Evolutionary conservation across 257 asterid genomes (phyloP).

Genomic region (Solanum verrucosum): DNA sequence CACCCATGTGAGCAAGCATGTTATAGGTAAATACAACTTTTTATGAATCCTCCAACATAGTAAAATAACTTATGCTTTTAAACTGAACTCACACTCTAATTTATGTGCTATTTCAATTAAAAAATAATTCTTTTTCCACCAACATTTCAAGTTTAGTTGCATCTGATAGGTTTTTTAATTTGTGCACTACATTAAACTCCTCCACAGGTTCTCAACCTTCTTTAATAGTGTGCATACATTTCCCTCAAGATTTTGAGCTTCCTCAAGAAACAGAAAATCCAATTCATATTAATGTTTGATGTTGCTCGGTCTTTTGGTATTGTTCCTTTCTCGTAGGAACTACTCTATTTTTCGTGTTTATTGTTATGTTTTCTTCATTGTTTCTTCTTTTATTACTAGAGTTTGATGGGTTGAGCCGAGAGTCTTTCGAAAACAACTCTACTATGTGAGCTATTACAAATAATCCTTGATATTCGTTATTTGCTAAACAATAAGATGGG

Average conservation of each 20-base stretch:
- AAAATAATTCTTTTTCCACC: not conserved
- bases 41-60: not conserved
- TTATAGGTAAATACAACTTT: not conserved
- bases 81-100: not conserved
- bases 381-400: too few relatives aligned
- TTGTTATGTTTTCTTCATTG: too few relatives aligned
- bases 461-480: too few relatives aligned
- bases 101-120: too few relatives aligned
- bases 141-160: not conserved
- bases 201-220: not conserved
- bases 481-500: too few relatives aligned
- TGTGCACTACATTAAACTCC: not conserved
- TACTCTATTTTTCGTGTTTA: too few relatives aligned
- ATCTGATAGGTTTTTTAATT: not conserved
- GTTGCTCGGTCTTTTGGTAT: too few relatives aligned
- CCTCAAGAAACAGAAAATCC: not conserved
- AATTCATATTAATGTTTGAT: not conserved
- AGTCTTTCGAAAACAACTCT: too few relatives aligned
- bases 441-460: too few relatives aligned
- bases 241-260: not conserved
- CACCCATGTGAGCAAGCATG: not conserved
- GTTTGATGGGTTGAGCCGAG: too few relatives aligned
- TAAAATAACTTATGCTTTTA: not conserved
- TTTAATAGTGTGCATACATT: not conserved
- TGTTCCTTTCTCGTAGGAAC: too few relatives aligned